These are phyloP conservation scores for Aureoboletus auriporus DNA, from an alignment of 768 basidiomycete genomes.

Conservation along the genomic window DNA sequence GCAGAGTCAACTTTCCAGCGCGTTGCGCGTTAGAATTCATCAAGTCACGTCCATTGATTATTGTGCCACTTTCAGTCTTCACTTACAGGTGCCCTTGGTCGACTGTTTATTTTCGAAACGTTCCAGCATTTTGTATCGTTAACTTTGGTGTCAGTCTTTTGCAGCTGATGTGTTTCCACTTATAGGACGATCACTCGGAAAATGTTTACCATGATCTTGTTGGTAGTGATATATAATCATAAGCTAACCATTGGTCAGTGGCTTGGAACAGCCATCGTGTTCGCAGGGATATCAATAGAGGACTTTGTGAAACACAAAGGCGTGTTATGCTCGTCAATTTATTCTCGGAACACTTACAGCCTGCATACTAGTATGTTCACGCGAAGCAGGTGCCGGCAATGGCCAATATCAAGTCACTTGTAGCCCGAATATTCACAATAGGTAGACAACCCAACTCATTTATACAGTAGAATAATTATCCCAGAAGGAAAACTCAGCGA, in stretches of 20 bases:
- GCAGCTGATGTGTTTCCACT: too few relatives aligned
- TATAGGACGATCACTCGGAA: slow-evolving; percentile 53
- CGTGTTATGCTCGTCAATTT: slow-evolving; percentile 27
- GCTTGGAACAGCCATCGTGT: slow-evolving; percentile 88
- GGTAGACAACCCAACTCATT: slow-evolving; percentile 12
- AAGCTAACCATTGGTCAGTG: slow-evolving; percentile 82
- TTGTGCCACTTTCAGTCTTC: slow-evolving; percentile 82
- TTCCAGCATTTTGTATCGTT: slow-evolving; percentile 87
- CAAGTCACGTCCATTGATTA: slow-evolving; percentile 66
- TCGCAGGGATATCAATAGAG: slow-evolving; percentile 89
- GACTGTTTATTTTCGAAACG: slow-evolving; percentile 97
- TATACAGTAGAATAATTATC: slow-evolving; percentile 27
- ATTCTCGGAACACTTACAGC: slow-evolving; percentile 3
- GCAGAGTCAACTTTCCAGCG: slow-evolving; percentile 59
- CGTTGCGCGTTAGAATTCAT: slow-evolving; percentile 77
- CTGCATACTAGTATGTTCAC: too few relatives aligned
- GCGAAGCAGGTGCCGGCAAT: slow-evolving; percentile 78
- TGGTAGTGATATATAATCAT: slow-evolving; percentile 90
- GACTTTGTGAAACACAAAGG: slow-evolving; percentile 89
- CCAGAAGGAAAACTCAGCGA: background rate
- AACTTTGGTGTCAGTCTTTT: slow-evolving; percentile 57
- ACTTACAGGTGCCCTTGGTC: slow-evolving; percentile 88
- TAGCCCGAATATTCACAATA: slow-evolving; percentile 14
- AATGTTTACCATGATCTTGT: slow-evolving; percentile 96
- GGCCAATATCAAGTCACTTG: slow-evolving; percentile 65